These are phyloP conservation scores for Paragyromitra xinjiangensis DNA, from an alignment of 495 filamentous ascomycete species.

Conservation along the genomic window DNA sequence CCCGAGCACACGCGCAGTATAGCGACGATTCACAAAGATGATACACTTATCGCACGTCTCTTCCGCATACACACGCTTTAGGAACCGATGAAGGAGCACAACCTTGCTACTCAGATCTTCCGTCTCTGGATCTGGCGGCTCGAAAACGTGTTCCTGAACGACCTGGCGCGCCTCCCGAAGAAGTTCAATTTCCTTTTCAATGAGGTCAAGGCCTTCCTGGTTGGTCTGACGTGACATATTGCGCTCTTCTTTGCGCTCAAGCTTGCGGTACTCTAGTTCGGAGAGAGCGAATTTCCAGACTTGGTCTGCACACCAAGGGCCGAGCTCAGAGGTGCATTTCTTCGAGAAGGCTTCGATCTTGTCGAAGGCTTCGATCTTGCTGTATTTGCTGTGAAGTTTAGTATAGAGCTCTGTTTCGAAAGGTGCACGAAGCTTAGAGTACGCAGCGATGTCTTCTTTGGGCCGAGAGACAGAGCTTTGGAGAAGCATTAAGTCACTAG, in stretches of 20 bases:
- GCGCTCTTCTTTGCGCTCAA: constrained; percentile 68
- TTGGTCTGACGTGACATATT: constrained; percentile 56
- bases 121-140: constrained; percentile 59
- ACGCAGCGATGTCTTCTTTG: constrained; percentile 69
- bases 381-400: constrained; percentile 66
- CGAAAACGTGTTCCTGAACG: constrained; percentile 64
- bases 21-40: constrained; percentile 81
- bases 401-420: constrained; percentile 73
- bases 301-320: constrained; percentile 85
- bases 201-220: constrained; percentile 47
- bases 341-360: constrained; percentile 68
- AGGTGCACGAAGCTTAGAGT: constrained; percentile 63
- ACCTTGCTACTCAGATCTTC: constrained; percentile 77
- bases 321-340: constrained; percentile 70
- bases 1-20: constrained; percentile 76
- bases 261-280: constrained; percentile 70
- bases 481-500: constrained; percentile 71
- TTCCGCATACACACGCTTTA: constrained; percentile 68
- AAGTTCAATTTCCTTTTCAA: constrained; percentile 63
- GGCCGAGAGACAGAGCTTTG: constrained; percentile 69
- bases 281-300: constrained; percentile 78
- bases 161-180: constrained; percentile 70
- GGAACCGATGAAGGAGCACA: constrained; percentile 65
- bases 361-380: constrained; percentile 66
- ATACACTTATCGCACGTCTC: constrained; percentile 76